phyloP scores from a whole-genome alignment of 768 basidiomycete genomes.

The Lepiota venenata region DNA sequence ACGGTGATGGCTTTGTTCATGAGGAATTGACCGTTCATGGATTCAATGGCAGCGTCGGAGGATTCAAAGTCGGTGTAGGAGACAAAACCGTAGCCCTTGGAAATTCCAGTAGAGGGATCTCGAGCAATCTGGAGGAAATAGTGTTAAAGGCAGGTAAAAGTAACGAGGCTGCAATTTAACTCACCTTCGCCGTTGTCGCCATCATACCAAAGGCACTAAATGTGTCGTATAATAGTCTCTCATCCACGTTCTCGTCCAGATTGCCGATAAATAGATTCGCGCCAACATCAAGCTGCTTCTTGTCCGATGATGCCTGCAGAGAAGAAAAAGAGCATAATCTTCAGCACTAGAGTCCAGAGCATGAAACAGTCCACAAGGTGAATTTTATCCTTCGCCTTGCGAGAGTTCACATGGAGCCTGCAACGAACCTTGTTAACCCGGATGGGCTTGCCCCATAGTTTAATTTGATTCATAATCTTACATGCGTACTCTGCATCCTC shows the following conservation, averaged over 20 bases:
- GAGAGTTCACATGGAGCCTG: slow-evolving; percentile 15
- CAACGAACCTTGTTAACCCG: slow-evolving; percentile 92
- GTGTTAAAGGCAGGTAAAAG: not conserved
- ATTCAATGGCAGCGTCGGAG: slow-evolving; percentile 92
- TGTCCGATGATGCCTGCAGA: slow-evolving; percentile 89
- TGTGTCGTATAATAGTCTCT: slow-evolving; percentile 88
- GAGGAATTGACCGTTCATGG: slow-evolving; percentile 96
- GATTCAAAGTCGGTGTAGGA: slow-evolving; percentile 98
- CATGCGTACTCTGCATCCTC: slow-evolving; percentile 99
- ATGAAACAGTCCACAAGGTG: not conserved
- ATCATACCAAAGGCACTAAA: slow-evolving; percentile 94
- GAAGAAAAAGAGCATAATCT: slow-evolving; percentile 3
- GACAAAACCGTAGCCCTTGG: slow-evolving; percentile 97
- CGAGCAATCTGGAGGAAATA: slow-evolving; percentile 73
- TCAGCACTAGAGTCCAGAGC: slow-evolving; percentile 12
- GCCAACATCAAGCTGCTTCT: slow-evolving; percentile 96
- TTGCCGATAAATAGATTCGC: slow-evolving; percentile 97
- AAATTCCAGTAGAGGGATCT: slow-evolving; percentile 77
- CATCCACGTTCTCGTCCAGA: slow-evolving; percentile 94
- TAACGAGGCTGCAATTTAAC: slow-evolving; percentile 17
- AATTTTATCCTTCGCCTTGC: not conserved
- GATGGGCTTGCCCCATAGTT: slow-evolving; percentile 97
- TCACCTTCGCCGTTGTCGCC: slow-evolving; percentile 86
- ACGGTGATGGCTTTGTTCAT: slow-evolving; percentile 98
- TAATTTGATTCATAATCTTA: slow-evolving; percentile 99